Percentiles rank a stretch among this genome's conserved stretches.
Evolutionary conservation across 2,329 filamentous ascomycete species (phyloP).

Genomic region (Calcarisporium arbuscula): DNA sequence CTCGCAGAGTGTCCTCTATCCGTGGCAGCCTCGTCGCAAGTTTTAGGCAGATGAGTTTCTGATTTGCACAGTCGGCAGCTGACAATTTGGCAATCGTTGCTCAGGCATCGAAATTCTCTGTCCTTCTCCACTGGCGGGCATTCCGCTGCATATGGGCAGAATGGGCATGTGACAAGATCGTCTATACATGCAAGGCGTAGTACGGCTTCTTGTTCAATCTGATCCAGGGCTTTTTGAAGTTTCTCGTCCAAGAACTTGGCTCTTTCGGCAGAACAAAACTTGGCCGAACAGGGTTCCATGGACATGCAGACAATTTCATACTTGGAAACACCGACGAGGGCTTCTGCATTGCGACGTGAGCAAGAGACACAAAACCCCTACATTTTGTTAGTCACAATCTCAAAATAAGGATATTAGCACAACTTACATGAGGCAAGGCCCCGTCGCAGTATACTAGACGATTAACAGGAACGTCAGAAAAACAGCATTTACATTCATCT

Average conservation of each 20-base stretch:
- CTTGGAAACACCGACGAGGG: constrained; percentile 60
- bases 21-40: constrained; percentile 59
- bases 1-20: constrained; percentile 56
- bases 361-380: constrained; percentile 65
- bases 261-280: constrained; percentile 52
- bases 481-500: constrained; percentile 70
- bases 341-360: constrained; percentile 58
- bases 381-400: constrained; percentile 6
- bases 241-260: constrained; percentile 51
- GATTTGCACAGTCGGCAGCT: constrained; percentile 64
- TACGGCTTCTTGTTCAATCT: constrained; percentile 63
- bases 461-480: constrained; percentile 57
- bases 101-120: constrained; percentile 67
- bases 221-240: constrained; percentile 56
- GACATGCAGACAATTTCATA: constrained; percentile 68
- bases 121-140: constrained; percentile 61
- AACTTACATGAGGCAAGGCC: constrained; percentile 41
- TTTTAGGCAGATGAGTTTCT: constrained; percentile 65
- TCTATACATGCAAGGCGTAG: constrained; percentile 66
- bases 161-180: constrained; percentile 69
- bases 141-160: constrained; percentile 74
- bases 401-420: neutral
- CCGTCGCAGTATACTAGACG: constrained; percentile 63
- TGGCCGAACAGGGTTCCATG: constrained; percentile 55
- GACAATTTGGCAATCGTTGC: constrained; percentile 54